Base-by-base conservation (phyloP, 306 rosid genomes). In the Luffa acutangula region DNA sequence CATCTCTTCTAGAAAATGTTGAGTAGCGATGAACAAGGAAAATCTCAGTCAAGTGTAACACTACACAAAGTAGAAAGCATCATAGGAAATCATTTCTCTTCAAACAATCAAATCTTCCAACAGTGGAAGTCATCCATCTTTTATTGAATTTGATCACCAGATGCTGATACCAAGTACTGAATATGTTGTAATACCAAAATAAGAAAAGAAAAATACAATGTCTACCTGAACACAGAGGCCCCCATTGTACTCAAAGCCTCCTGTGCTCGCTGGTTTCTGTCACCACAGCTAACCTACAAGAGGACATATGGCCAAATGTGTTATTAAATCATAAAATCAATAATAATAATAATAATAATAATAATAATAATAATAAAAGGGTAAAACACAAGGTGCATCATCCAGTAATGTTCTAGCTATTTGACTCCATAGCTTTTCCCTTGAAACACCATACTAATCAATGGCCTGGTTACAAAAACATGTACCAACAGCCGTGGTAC, bases 211-310 rank as follows among this genome's bases (percentile, higher is more conserved):
- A 63, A n/a, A 69, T 42, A 84, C 54, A 66, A 15, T 69, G 64
- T 71, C 81, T 79, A 94, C 98, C 98, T 95, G 94, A 95, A 91
- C 67, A 95, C 98, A 79, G 98, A 95, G 81, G 98, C 97, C 60
- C 98, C 98, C 93, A 95, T 88, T 52, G 93, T 95, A 82, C 90
- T 69, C 86, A 95, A 81, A 78, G 98, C 98, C 87, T 88, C 78
- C 82, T 66, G 86, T 85, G 96, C 94, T 43, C 98, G 92, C 81
- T 86, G 89, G 81, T 64, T 85, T 82, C 93, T 90, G 45, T 95
- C 86, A 65, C 98, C 98, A 41, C 82, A 79, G 83, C 90, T 89
- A 83, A 89, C 93, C 97, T 95, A 86, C 81, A 82, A 57, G 75
- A 78, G 81, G 53, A 59, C 49, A 74, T 43, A 74, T 60, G 70